phyloP scores from a whole-genome alignment of 208 protist species.

The Leishmania braziliensis region DNA sequence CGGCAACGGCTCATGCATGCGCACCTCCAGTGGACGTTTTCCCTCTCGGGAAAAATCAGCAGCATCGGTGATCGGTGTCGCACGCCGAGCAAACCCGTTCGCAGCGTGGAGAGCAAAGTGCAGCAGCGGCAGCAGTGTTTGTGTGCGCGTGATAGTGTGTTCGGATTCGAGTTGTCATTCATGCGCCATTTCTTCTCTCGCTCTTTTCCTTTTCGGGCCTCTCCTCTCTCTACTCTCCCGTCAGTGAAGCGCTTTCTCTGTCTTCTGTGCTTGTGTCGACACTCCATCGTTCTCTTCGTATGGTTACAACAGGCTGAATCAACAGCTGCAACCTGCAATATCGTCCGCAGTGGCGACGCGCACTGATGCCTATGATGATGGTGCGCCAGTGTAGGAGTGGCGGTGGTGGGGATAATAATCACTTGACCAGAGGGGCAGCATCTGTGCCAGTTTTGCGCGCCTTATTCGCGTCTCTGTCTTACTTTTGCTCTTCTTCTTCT shows the following conservation, averaged over 20 bases:
- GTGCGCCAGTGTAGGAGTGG: not conserved
- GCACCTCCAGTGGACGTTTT: slow-evolving; percentile 2
- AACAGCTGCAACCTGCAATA: not conserved
- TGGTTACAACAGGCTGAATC: not conserved
- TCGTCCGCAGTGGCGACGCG: not conserved
- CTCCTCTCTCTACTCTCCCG: not conserved
- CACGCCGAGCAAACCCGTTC: not conserved
- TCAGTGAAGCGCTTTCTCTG: not conserved
- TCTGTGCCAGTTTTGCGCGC: not conserved
- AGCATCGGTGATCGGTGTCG: not conserved
- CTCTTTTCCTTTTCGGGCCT: not conserved
- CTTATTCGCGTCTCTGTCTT: not conserved
- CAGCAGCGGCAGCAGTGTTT: not conserved
- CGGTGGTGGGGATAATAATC: not conserved
- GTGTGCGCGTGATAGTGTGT: not conserved
- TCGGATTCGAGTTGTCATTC: not conserved
- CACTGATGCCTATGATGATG: not conserved
- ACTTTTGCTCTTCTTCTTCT: not conserved
- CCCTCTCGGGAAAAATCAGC: not conserved
- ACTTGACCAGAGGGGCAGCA: not conserved
- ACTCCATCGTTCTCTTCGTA: not conserved
- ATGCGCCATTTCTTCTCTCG: not conserved
- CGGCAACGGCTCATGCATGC: slow-evolving; percentile 18
- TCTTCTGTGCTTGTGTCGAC: not conserved
- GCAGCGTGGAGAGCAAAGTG: not conserved